Evolutionary conservation across 2,329 filamentous ascomycete species (phyloP), one percentile per base, ranked within the genome.

Genomic region (Plectosphaerella sp.): DNA sequence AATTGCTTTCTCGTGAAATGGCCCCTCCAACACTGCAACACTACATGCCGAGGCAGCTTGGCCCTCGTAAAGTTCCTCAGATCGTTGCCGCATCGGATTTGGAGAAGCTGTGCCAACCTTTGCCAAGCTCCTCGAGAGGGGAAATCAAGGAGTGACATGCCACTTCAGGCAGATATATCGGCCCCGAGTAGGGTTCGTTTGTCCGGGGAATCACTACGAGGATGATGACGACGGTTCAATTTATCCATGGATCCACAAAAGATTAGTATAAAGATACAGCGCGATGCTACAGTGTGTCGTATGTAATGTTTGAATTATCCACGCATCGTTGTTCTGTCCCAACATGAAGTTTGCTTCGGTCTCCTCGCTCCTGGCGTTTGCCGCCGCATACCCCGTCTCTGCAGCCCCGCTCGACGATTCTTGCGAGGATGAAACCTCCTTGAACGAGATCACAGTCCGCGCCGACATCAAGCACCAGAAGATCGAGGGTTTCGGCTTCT

Each of bases 401-500:
- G 48, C 48, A 5, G 37, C 37, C 14, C 48, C 48, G 10, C 6
- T 14, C 4, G 24, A 49, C 14, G 39, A 49, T n/a, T 33, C 37
- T 22, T 43, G 37, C 39, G 39, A 37, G 20, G 39, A 49, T 4
- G 47, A 41, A 10, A 28, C 43, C 10, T 25, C 25, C 22, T 2
- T 46, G 22, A 49, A 39, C 22, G 48, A 49, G 39, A 49, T 49
- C 39, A 16, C 25, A 9, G 24, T 49, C 48, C 48, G 48, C 11
- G 36, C 48, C 22, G 48, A 49, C 39, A 58, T 61, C 11, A 66
- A 61, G 48, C 66, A 66, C 49, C 69, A 70, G 55, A 63, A 58
- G 5, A 67, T 70, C 22, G 67, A 70, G 49, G 67, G 69, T 14
- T 68, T 69, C 48, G 68, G 67, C 5, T 67, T 69, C 53, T 63